Conservation (phyloP, 495 filamentous ascomycete genomes). For the Lasiosphaeria miniovina region DNA sequence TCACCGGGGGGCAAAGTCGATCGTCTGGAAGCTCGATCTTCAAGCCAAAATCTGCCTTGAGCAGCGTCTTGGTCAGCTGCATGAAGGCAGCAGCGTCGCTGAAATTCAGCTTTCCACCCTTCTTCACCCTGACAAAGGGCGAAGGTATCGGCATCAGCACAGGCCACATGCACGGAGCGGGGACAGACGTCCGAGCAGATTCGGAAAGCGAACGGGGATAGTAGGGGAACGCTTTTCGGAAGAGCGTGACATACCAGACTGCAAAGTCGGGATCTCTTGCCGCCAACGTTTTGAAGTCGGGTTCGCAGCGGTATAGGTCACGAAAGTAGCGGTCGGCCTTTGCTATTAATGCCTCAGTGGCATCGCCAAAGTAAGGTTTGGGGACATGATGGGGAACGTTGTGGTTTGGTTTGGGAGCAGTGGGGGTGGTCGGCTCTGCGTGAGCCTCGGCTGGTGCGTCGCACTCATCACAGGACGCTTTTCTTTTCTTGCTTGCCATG, state of each 20-base stretch:
- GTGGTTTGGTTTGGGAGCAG: neutral
- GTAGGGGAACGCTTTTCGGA: neutral
- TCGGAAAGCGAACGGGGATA: neutral
- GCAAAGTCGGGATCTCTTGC: conserved; percentile 32
- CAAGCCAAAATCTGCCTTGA: conserved; percentile 73
- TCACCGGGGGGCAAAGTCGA: conserved; percentile 85
- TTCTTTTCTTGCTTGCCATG: conserved; percentile 28
- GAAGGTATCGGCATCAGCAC: neutral
- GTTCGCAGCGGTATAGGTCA: conserved; percentile 32
- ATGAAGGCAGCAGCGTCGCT: conserved; percentile 72
- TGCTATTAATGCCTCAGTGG: neutral
- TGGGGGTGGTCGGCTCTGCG: neutral
- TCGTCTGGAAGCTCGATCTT: conserved; percentile 67
- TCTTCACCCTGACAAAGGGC: conserved; percentile 42
- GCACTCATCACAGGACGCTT: conserved; percentile 13
- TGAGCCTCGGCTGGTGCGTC: neutral
- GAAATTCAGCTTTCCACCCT: conserved; percentile 74
- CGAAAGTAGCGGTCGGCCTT: conserved; percentile 35
- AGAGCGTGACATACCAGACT: conserved; percentile 15
- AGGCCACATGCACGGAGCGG: neutral
- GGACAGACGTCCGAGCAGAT: neutral
- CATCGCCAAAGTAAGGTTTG: neutral
- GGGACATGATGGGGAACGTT: neutral
- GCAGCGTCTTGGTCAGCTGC: conserved; percentile 76
- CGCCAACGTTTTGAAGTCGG: conserved; percentile 36